Evolutionary conservation across 163 green algal species (phyloP).

Genomic region (Scenedesmus sp.): DNA sequence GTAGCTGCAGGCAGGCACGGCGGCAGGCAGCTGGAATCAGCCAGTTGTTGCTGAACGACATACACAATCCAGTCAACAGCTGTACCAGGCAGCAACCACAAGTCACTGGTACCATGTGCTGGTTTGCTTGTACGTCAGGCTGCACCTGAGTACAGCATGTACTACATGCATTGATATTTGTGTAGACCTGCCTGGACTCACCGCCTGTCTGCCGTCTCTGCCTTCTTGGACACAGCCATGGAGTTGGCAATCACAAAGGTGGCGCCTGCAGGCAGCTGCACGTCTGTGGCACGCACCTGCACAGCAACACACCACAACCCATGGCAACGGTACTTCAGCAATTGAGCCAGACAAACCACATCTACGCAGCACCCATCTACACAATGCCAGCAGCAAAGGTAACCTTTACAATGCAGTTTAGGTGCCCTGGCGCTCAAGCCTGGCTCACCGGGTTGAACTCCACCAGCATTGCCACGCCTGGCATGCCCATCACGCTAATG

Average conservation of each 20-base stretch:
- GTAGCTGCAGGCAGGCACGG: conserved; percentile 74
- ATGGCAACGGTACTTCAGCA: not conserved
- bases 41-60: not conserved
- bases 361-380: not conserved
- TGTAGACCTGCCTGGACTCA: not conserved
- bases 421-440: not conserved
- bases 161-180: no score
- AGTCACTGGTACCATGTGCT: not conserved
- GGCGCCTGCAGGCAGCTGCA: conserved; percentile 82
- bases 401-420: not conserved
- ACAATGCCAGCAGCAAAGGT: not conserved
- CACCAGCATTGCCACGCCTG: conserved; percentile 88
- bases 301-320: not conserved
- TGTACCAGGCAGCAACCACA: not conserved
- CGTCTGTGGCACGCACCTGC: conserved; percentile 83
- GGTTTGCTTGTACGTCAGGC: no score
- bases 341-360: not conserved
- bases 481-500: conserved; percentile 93
- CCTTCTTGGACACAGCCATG: conserved; percentile 94
- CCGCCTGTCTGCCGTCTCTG: conserved; percentile 81
- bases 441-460: conserved; percentile 93
- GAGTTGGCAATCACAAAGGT: conserved; percentile 97
- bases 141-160: no score
- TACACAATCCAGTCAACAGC: not conserved
- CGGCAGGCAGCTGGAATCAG: not conserved